Evolutionary conservation across 2,329 filamentous ascomycete species (phyloP).

Genomic region (Sphaerulina musiva): DNA sequence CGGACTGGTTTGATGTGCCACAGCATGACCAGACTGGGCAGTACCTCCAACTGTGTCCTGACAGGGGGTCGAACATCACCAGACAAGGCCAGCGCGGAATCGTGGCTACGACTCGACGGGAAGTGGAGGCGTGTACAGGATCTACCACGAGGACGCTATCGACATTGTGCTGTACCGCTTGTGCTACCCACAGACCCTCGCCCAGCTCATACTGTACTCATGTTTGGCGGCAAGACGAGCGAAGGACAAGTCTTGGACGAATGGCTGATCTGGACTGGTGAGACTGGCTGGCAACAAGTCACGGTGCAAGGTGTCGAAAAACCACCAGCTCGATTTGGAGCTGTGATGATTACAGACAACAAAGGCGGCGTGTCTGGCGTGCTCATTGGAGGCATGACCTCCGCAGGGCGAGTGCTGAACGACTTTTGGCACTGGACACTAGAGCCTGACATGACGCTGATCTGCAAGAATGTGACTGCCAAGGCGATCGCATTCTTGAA

Average conservation of each 20-base stretch:
- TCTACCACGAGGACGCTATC: conserved; percentile 65
- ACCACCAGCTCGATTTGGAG: conserved; percentile 52
- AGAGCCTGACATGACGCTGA: conserved; percentile 36
- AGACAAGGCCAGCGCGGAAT: conserved; percentile 60
- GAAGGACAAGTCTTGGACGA: conserved; percentile 39
- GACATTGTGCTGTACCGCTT: conserved; percentile 59
- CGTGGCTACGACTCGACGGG: conserved; percentile 62
- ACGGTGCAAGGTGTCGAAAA: conserved; percentile 21
- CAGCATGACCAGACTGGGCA: conserved; percentile 60
- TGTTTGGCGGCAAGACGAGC: conserved; percentile 44
- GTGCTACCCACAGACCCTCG: conserved; percentile 29
- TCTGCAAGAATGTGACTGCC: conserved; percentile 24
- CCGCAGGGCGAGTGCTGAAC: conserved; percentile 55
- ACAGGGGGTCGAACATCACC: conserved; percentile 76
- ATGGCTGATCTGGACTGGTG: conserved; percentile 42
- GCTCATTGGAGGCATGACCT: conserved; percentile 64
- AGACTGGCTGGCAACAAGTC: conserved; percentile 48
- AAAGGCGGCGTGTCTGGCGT: conserved; percentile 48
- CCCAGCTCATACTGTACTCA: conserved; percentile 35
- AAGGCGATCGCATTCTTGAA: conserved; percentile 25
- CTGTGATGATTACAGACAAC: conserved; percentile 44
- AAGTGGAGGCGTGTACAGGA: conserved; percentile 59
- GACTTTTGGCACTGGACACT: conserved; percentile 60
- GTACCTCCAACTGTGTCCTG: conserved; percentile 53
- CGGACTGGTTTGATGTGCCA: conserved; percentile 59